These are phyloP conservation scores for Mentha longifolia DNA, from an alignment of 257 asterid genomes.

Conservation along the genomic window DNA sequence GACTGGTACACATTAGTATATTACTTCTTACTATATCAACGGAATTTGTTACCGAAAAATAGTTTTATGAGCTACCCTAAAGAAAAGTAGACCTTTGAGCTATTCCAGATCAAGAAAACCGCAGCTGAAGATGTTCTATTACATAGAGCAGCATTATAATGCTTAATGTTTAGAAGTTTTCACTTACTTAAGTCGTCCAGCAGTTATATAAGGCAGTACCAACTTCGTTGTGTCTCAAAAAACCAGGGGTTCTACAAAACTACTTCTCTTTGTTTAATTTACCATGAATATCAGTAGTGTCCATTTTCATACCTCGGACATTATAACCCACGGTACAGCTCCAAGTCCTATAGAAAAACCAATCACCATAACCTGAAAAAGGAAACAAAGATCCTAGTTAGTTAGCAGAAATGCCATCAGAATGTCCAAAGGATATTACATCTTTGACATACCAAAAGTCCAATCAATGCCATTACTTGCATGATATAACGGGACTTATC, in stretches of 20 bases:
- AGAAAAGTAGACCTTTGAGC: not conserved
- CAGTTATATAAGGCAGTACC: not conserved
- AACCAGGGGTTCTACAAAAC: not conserved
- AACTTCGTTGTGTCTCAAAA: not conserved
- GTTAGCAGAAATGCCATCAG: conserved; percentile 19
- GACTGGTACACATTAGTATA: not conserved
- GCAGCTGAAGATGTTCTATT: not conserved
- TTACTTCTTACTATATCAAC: not conserved
- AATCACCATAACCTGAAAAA: conserved; percentile 67
- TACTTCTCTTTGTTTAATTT: not conserved
- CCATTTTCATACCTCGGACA: conserved; percentile 76
- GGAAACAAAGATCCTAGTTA: not conserved
- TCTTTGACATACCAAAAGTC: conserved; percentile 67
- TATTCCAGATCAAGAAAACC: not conserved
- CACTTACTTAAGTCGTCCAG: not conserved
- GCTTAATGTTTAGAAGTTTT: not conserved
- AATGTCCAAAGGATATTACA: conserved; percentile 2
- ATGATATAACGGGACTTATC: conserved; percentile 44
- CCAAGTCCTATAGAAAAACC: conserved; percentile 88
- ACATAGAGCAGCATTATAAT: not conserved
- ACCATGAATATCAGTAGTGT: not conserved
- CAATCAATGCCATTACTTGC: conserved; percentile 58
- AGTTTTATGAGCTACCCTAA: not conserved
- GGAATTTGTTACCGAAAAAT: not conserved
- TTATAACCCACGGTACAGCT: conserved; percentile 85